Base-by-base conservation (phyloP, 78 protist species). In the Cyanophora paradoxa region DNA sequence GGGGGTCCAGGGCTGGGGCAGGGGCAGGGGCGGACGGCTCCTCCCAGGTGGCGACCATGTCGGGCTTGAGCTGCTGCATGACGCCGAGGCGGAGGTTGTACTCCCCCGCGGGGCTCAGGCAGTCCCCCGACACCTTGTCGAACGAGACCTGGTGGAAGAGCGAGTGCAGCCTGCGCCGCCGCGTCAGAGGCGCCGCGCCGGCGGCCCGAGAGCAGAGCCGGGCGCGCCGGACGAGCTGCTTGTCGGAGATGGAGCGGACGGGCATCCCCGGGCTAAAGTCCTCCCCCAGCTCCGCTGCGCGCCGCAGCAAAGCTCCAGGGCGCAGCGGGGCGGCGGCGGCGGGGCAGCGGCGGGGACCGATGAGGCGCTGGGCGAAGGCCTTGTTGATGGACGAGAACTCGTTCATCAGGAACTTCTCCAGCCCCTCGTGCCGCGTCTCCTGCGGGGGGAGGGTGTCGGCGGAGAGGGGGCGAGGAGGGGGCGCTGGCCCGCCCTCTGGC, bases 11-110 rank as follows among this genome's bases (percentile, higher is more conserved):
- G n/a, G n/a, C n/a, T n/a, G n/a, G n/a, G n/a, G n/a, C n/a, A n/a
- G n/a, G n/a, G n/a, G n/a, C n/a, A n/a, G n/a, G n/a, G n/a, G n/a
- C n/a, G n/a, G n/a, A 16, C 41, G 10, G 10, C 54, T 36, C 72
- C 48, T 41, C 59, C 59, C 22, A 68, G 4, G 88, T 84, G 28
- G 88, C 88, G 3, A 84, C 84, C 58, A 71, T 5, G 3, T 74
- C 81, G 14, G 88, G 88, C 22, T 37, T 69, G 22, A 84, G 58
- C 52, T 84, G 84, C 69, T 84, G 78, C 79, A 78, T 73, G 71
- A 84, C 70, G 34, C 88, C 88, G 5, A 84, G 77, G 16, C 80
- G 74, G 46, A 84, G 34, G 59, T 84, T 84, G 76, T 84, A 84
- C 52, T 78, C 76, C 7, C 82, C 82, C 13, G 74, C 82, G n/a